phyloP scores from a whole-genome alignment of 2,329 filamentous ascomycete genomes.

The Fusarium abutilonis region DNA sequence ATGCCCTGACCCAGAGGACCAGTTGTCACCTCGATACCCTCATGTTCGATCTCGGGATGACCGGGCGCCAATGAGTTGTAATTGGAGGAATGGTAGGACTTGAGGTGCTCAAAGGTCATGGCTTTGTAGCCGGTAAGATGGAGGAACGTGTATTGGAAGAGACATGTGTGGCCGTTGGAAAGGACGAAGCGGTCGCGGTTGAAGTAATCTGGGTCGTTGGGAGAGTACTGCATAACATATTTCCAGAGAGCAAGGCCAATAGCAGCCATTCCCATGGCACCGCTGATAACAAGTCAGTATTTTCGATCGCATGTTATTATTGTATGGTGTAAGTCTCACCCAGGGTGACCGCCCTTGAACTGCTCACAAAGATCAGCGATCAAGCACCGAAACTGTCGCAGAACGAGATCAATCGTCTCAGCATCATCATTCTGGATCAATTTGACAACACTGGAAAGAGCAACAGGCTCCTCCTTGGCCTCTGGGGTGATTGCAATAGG shows the following conservation, averaged over 20 bases:
- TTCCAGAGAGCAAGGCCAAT: slow-evolving; percentile 70
- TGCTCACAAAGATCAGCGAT: slow-evolving; percentile 76
- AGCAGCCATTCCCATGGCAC: slow-evolving; percentile 68
- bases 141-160: slow-evolving; percentile 64
- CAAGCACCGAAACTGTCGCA: slow-evolving; percentile 69
- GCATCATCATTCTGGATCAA: slow-evolving; percentile 42
- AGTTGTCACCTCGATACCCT: slow-evolving; percentile 68
- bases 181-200: slow-evolving; percentile 71
- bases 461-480: slow-evolving; percentile 28
- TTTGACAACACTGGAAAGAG: slow-evolving; percentile 37
- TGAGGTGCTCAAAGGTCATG: slow-evolving; percentile 67
- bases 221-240: slow-evolving; percentile 69
- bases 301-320: background rate
- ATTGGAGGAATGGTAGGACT: slow-evolving; percentile 59
- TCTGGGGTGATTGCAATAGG: slow-evolving; percentile 40
- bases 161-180: slow-evolving; percentile 67
- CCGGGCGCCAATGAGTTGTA: slow-evolving; percentile 63
- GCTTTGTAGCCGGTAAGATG: slow-evolving; percentile 63
- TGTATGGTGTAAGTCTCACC: slow-evolving; percentile 53
- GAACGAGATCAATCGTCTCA: slow-evolving; percentile 57
- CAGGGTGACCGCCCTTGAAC: slow-evolving; percentile 75
- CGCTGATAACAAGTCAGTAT: slow-evolving; percentile 33
- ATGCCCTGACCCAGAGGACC: slow-evolving; percentile 68
- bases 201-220: slow-evolving; percentile 64
- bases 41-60: slow-evolving; percentile 66